Conservation (phyloP, 768 basidiomycete genomes). For the Amanita molliuscula region DNA sequence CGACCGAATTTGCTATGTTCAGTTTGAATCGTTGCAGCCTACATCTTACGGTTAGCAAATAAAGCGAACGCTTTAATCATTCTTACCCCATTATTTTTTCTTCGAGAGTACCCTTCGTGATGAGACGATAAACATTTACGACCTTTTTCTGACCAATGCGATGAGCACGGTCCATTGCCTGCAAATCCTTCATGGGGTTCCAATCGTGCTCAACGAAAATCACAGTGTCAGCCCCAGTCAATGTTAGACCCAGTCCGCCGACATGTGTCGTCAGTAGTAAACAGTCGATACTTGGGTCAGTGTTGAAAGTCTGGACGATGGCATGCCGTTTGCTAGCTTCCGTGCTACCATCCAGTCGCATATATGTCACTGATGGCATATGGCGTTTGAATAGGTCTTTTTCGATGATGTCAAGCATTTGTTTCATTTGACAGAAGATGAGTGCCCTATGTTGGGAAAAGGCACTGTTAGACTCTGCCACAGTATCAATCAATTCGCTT, state of each 20-base stretch:
- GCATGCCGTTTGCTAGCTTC: conserved; percentile 93
- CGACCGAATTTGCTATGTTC: conserved; percentile 93
- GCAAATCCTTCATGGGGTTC: conserved; percentile 99
- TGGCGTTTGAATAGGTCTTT: conserved; percentile 80
- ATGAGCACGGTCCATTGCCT: conserved; percentile 99
- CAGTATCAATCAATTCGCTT: conserved; percentile 55
- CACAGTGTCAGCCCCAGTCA: conserved; percentile 98
- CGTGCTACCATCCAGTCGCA: conserved; percentile 92
- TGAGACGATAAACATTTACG: conserved; percentile 95
- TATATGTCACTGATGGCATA: conserved; percentile 96
- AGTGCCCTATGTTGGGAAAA: conserved; percentile 97
- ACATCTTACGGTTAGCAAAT: conserved; percentile 7
- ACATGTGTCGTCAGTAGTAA: conserved; percentile 94
- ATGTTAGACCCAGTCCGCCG: conserved; percentile 88
- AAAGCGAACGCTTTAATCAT: not conserved
- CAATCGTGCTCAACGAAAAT: conserved; percentile 99
- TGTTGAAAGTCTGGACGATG: conserved; percentile 95
- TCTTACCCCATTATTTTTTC: conserved; percentile 99
- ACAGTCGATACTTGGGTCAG: conserved; percentile 95
- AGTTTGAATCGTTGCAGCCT: conserved; percentile 98
- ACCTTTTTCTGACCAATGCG: conserved; percentile 98
- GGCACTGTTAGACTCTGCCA: conserved; percentile 39
- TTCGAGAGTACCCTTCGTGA: conserved; percentile 94
- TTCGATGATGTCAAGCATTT: conserved; percentile 98
- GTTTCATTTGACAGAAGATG: conserved; percentile 99